Percentiles rank a stretch among this genome's conserved stretches.
These are phyloP conservation scores for Aurinia saxatilis DNA, from an alignment of 345 rosid species.

Conservation along the genomic window DNA sequence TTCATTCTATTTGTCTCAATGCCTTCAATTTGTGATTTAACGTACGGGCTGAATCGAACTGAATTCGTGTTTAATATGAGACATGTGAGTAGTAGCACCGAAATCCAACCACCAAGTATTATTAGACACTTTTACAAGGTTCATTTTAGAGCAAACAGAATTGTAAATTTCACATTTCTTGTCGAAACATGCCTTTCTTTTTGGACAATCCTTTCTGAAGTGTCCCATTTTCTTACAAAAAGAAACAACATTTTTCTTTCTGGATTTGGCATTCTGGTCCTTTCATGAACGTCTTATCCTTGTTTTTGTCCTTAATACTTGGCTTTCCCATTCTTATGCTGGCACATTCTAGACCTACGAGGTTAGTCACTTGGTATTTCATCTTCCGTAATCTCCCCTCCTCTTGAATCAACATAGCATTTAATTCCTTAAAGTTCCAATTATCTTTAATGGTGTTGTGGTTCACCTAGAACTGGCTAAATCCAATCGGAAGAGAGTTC, in stretches of 20 bases:
- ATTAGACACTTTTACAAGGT: neutral
- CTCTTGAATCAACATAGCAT: neutral
- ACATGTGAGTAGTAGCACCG: neutral
- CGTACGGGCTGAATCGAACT: too few relatives aligned
- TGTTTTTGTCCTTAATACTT: neutral
- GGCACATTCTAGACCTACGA: neutral
- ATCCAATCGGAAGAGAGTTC: neutral
- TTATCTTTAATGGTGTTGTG: too few relatives aligned
- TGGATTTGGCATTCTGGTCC: neutral
- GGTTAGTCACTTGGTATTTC: neutral
- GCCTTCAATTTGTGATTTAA: too few relatives aligned
- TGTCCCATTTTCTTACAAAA: neutral
- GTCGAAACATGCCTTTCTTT: neutral
- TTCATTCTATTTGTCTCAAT: neutral
- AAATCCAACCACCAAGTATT: conserved; percentile 3
- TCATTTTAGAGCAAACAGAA: neutral
- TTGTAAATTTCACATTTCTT: neutral
- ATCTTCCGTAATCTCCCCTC: neutral
- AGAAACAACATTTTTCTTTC: neutral
- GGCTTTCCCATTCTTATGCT: neutral
- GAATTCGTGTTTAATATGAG: neutral
- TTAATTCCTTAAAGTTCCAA: neutral
- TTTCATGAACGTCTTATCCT: neutral
- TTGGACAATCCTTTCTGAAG: neutral
- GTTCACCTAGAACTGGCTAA: too few relatives aligned